Percentiles rank a stretch among this genome's conserved stretches.
phyloP scores from a whole-genome alignment of 495 filamentous ascomycete species.

The Penicillium atrosanguineum region DNA sequence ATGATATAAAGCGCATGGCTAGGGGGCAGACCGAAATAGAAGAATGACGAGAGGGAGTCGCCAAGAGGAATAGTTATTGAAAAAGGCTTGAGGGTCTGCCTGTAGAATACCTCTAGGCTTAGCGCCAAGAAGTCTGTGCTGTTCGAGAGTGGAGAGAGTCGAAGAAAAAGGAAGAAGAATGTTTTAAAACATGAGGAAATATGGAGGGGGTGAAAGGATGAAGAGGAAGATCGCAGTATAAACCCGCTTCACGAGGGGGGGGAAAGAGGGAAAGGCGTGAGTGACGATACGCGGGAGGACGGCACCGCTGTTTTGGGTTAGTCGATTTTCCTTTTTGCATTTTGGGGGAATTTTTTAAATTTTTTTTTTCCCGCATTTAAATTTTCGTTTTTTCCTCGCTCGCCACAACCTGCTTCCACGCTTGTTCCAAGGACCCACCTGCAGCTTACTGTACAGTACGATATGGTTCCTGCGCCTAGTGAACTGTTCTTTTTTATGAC shows the following conservation, averaged over 20 bases:
- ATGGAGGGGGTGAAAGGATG: conserved; percentile 12
- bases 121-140: conserved; percentile 29
- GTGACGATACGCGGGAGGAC: conserved; percentile 27
- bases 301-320: conserved; percentile 28
- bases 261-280: conserved; percentile 18
- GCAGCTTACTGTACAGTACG: conserved; percentile 13
- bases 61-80: conserved; percentile 31
- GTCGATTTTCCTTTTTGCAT: conserved; percentile 7
- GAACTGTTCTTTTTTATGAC: background rate
- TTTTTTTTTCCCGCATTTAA: conserved; percentile 5
- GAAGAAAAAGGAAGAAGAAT: conserved; percentile 8
- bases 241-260: conserved; percentile 5
- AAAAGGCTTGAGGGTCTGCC: conserved; percentile 35
- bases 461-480: conserved; percentile 20
- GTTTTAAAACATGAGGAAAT: conserved; percentile 16
- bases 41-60: conserved; percentile 18
- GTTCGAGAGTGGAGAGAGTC: background rate
- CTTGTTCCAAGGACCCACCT: conserved; percentile 16
- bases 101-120: conserved; percentile 15
- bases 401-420: conserved; percentile 10
- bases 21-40: conserved; percentile 14
- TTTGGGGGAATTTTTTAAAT: background rate
- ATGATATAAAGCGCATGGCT: conserved; percentile 47
- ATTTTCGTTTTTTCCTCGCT: conserved; percentile 2
- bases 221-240: background rate